Base-by-base conservation (phyloP, 202 grass and related monocot genomes). In the Panicum hallii region DNA sequence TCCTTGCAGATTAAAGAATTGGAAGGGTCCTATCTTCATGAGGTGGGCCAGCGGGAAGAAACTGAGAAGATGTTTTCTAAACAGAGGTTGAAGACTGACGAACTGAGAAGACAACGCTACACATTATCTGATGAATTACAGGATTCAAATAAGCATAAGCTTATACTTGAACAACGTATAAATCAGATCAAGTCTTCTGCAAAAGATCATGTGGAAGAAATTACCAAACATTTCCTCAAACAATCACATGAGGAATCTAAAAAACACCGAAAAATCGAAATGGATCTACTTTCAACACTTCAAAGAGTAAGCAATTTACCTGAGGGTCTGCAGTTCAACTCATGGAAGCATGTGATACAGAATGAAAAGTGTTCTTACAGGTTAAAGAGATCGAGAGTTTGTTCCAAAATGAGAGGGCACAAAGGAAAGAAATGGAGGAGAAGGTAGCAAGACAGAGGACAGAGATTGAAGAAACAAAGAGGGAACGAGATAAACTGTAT, bases 71-170 rank as follows among this genome's bases (percentile, higher is more conserved):
- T 32, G 0, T 58, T 91, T 57, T 82, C 49, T 50, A 75, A 36
- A 81, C 61, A 81, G 77, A 89, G 79, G 63, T 80, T 75, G 74
- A 80, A 94, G 71, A 86, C 82, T 38, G 80, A 89, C 22, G 47
- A 47, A 72, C 74, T 85, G 14, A 91, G 32, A 67, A 79, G 80
- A 53, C 48, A 64, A 28, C 74, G 11, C 32, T 75, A 82, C 57
- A 52, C 42, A 9, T 41, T 87, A 67, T 67, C 52, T 42, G 53
- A 64, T 23, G 48, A 91, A 89, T 54, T 87, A 58, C 77, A 57
- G 48, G 85, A 89, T 74, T 69, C 48, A 70, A 80, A 78, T n/a
- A 74, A 81, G 64, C 11, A 73, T n/a, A 94, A 91, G 26, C 58
- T 71, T 36, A 45, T 34, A 74, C 68, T 86, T 40, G 85, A 93